These are phyloP conservation scores for Schizopora paradoxa DNA, from an alignment of 1,284 basidiomycete genomes.

Conservation along the genomic window DNA sequence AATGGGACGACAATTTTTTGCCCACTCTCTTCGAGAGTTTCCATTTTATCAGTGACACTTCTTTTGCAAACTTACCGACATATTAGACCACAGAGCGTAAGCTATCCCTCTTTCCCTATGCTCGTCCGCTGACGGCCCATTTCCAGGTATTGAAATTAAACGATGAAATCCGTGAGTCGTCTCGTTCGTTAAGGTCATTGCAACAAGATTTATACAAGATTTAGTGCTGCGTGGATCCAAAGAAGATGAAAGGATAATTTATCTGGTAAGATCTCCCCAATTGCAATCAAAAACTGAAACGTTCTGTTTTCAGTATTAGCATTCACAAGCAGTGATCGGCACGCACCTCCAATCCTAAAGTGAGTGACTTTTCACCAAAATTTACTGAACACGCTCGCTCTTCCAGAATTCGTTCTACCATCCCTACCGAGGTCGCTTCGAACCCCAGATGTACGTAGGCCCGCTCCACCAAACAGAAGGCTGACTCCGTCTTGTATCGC, in stretches of 20 bases:
- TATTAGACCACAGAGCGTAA: neutral
- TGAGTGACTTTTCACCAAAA: constrained; percentile 43
- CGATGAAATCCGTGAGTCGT: neutral
- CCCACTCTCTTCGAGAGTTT: neutral
- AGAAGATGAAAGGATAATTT: too few species aligned
- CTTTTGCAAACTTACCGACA: neutral
- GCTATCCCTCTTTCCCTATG: neutral
- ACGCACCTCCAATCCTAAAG: neutral
- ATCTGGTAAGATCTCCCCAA: too few species aligned
- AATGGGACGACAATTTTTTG: neutral
- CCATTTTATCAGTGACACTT: neutral
- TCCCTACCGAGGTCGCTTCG: constrained; percentile 3
- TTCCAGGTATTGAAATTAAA: neutral
- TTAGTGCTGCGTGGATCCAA: too few species aligned
- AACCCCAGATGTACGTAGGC: constrained; percentile 5
- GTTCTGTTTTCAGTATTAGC: too few species aligned
- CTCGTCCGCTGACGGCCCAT: neutral
- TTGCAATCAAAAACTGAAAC: too few species aligned
- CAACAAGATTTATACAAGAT: too few species aligned
- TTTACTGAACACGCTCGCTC: constrained; percentile 59
- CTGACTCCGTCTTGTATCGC: constrained; percentile 68
- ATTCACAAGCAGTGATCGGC: too few species aligned
- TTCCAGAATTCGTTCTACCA: constrained; percentile 25
- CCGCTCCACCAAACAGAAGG: constrained; percentile 44
- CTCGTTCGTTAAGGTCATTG: neutral